Percentiles rank a stretch among this genome's conserved stretches.
These are phyloP conservation scores for Zygoascus sp. DNA, from an alignment of 1,139 yeast species.

Conservation along the genomic window DNA sequence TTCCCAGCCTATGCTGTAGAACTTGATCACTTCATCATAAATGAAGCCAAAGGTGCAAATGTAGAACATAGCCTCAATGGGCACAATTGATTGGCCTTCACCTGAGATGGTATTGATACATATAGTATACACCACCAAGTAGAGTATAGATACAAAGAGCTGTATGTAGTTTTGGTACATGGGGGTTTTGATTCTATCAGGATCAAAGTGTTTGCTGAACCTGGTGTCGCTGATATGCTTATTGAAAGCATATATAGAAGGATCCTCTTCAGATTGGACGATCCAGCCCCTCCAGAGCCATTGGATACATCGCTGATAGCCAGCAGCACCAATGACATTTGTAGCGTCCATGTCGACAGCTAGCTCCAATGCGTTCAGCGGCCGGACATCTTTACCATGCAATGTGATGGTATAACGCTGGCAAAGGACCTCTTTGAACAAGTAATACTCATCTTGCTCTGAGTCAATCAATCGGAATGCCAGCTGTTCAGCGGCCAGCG, in stretches of 20 bases:
- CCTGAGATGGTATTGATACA: constrained; percentile 49
- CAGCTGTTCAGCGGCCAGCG: constrained; percentile 64
- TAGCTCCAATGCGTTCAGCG: constrained; percentile 70
- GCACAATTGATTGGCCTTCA: constrained; percentile 36
- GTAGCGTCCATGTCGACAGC: constrained; percentile 87
- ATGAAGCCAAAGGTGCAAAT: constrained; percentile 63
- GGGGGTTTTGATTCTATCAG: constrained; percentile 81
- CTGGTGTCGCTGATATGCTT: constrained; percentile 54
- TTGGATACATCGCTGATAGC: constrained; percentile 79
- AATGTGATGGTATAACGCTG: constrained; percentile 66
- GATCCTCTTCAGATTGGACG: constrained; percentile 66
- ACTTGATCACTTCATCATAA: constrained; percentile 61
- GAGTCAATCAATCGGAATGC: constrained; percentile 67
- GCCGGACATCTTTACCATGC: constrained; percentile 57
- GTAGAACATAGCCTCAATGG: constrained; percentile 55
- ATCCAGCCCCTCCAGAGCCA: constrained; percentile 97
- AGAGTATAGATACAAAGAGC: constrained; percentile 61
- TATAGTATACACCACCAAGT: constrained; percentile 56
- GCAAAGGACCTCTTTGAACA: constrained; percentile 73
- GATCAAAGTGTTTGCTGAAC: constrained; percentile 66
- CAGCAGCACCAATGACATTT: constrained; percentile 67
- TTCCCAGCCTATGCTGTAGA: constrained; percentile 69
- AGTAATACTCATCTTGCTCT: constrained; percentile 53
- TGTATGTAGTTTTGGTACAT: constrained; percentile 72
- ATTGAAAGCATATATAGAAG: constrained; percentile 59